Conservation (phyloP, 805 yeast genomes). For the Cyberlindnera euphorbiiphila region DNA sequence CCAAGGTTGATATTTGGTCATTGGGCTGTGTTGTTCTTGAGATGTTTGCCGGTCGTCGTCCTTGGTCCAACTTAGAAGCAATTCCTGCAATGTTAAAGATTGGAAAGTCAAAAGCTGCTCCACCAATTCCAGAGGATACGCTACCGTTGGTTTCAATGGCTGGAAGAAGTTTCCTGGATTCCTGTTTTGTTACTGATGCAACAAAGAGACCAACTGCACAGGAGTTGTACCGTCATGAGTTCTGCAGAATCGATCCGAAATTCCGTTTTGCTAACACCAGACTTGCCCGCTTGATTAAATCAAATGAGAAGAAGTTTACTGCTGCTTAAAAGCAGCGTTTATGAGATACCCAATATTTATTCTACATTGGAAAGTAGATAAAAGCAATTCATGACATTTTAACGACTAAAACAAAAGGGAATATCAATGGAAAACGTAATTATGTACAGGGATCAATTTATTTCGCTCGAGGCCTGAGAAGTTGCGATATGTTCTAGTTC, state of each 20-base stretch:
- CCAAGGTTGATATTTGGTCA: conserved; percentile 98
- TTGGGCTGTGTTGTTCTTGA: conserved; percentile 95
- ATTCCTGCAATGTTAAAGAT: conserved; percentile 89
- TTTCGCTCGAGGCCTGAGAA: no score
- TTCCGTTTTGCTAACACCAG: conserved; percentile 54
- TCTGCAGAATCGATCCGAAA: conserved; percentile 37
- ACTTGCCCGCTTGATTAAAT: conserved; percentile 49
- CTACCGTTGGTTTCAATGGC: conserved; percentile 53
- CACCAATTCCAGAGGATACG: conserved; percentile 94
- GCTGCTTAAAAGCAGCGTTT: no score
- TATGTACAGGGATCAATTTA: no score
- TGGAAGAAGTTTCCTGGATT: conserved; percentile 69
- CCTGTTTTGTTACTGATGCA: conserved; percentile 77
- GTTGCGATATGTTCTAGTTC: conserved; percentile 3
- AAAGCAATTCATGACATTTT: no score
- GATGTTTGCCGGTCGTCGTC: conserved; percentile 96
- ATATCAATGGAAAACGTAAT: no score
- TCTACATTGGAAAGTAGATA: no score
- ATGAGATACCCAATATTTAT: no score
- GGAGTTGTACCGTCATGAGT: conserved; percentile 50
- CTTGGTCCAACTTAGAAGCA: conserved; percentile 95
- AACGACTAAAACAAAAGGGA: no score
- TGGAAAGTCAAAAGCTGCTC: conserved; percentile 84
- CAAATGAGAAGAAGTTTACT: conserved; percentile 33
- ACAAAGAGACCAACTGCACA: conserved; percentile 86